Conservation (phyloP, 2,329 filamentous ascomycete species). For the Xylariales sp. region DNA sequence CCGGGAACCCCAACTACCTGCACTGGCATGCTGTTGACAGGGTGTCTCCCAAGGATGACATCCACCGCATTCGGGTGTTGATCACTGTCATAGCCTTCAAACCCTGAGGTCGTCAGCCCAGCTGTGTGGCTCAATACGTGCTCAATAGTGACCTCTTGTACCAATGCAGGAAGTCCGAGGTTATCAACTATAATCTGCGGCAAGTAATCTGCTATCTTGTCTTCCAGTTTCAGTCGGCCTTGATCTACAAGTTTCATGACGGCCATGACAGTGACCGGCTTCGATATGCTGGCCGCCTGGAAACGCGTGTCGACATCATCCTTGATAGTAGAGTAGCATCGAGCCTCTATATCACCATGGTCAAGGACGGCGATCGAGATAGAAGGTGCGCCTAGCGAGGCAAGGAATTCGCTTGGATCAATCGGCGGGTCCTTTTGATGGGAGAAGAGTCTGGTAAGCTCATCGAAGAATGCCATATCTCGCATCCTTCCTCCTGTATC, state of each 20-base stretch:
- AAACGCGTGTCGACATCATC: constrained; percentile 1
- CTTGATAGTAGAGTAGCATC: constrained; percentile 1
- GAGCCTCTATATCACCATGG: constrained; percentile 1
- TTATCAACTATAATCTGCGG: not conserved
- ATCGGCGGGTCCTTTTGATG: not conserved
- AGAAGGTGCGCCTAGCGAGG: constrained; percentile 5
- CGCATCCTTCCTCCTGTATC: not conserved
- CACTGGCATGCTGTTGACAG: not conserved
- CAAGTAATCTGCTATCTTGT: constrained; percentile 4
- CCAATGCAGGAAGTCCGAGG: constrained; percentile 3
- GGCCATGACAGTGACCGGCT: not conserved
- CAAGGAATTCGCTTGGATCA: constrained; percentile 2
- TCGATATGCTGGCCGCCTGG: constrained; percentile 8
- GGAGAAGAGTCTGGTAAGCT: not conserved
- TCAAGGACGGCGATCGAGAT: constrained; percentile 7
- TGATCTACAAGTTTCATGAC: constrained; percentile 5
- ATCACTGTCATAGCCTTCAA: not conserved
- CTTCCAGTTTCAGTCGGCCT: constrained; percentile 1
- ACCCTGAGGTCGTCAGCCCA: not conserved
- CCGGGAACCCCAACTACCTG: not conserved
- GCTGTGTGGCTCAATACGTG: constrained; percentile 6
- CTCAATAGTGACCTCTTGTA: constrained; percentile 3
- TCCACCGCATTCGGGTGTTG: not conserved
- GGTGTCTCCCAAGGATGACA: not conserved
- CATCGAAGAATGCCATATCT: constrained; percentile 2